Percentiles rank a stretch among this genome's conserved stretches.
Evolutionary conservation across 768 basidiomycete species (phyloP).

Genomic region (Pisolithus marmoratus): DNA sequence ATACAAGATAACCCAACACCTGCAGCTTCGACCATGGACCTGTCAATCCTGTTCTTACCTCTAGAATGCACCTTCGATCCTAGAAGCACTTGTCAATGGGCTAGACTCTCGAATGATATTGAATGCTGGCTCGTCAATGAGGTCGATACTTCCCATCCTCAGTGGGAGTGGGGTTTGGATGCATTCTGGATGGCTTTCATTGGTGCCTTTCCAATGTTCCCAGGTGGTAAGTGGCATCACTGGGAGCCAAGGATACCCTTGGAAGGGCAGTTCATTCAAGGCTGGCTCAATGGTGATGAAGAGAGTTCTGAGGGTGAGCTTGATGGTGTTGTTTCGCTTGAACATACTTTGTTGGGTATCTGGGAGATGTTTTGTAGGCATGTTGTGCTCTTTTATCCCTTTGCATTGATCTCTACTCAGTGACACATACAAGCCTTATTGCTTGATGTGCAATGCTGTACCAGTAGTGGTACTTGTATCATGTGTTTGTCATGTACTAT

Average conservation of each 20-base stretch:
- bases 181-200: not conserved
- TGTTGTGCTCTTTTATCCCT: no score
- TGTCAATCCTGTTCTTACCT: not conserved
- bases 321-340: no score
- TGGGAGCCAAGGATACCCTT: not conserved
- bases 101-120: not conserved
- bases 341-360: no score
- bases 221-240: not conserved
- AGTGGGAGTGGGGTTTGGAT: not conserved
- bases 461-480: no score
- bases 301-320: no score
- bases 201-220: not conserved
- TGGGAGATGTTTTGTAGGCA: no score
- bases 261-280: not conserved
- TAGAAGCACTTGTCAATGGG: not conserved
- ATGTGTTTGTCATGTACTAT: no score
- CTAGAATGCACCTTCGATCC: not conserved
- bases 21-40: not conserved
- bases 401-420: no score
- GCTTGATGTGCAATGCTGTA: no score
- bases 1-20: not conserved
- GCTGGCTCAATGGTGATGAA: not conserved
- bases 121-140: not conserved
- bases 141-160: not conserved
- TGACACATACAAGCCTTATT: no score